A percentile compares a stretch with the other conserved stretches of the same genome.
These are phyloP conservation scores for Yamadazyma nakazawae DNA, from an alignment of 805 yeast species.

Conservation along the genomic window DNA sequence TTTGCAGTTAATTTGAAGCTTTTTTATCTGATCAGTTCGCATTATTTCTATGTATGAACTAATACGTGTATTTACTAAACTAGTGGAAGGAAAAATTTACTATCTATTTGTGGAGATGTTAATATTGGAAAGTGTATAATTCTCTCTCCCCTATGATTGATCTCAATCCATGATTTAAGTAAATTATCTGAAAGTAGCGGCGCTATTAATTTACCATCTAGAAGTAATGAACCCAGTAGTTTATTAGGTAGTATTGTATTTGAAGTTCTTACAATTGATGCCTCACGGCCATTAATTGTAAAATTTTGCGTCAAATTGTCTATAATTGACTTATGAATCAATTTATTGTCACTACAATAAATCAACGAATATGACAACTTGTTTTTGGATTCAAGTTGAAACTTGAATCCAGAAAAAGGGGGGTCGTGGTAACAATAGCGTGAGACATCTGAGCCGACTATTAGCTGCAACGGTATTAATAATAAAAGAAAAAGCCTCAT, in stretches of 20 bases:
- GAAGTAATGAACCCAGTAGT: constrained; percentile 19
- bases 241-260: constrained; percentile 19
- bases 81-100: constrained; percentile 8
- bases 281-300: constrained; percentile 5
- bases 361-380: constrained; percentile 19
- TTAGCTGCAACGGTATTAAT: background rate
- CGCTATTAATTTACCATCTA: constrained; percentile 8
- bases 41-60: background rate
- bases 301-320: constrained; percentile 3
- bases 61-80: background rate
- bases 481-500: background rate
- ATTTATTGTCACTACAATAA: constrained; percentile 28
- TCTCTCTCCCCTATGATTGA: constrained; percentile 15
- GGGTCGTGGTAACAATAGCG: constrained; percentile 10
- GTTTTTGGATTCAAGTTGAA: constrained; percentile 21
- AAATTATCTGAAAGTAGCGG: constrained; percentile 28
- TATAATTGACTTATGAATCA: constrained; percentile 14
- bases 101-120: constrained; percentile 27
- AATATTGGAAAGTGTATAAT: constrained; percentile 28
- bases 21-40: no score
- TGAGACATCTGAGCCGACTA: constrained; percentile 8
- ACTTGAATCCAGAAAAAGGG: constrained; percentile 25
- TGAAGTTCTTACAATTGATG: constrained; percentile 7
- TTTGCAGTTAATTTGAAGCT: background rate
- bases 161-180: constrained; percentile 26